Base-by-base conservation (phyloP, 345 rosid genomes). In the Eucalyptus albens region DNA sequence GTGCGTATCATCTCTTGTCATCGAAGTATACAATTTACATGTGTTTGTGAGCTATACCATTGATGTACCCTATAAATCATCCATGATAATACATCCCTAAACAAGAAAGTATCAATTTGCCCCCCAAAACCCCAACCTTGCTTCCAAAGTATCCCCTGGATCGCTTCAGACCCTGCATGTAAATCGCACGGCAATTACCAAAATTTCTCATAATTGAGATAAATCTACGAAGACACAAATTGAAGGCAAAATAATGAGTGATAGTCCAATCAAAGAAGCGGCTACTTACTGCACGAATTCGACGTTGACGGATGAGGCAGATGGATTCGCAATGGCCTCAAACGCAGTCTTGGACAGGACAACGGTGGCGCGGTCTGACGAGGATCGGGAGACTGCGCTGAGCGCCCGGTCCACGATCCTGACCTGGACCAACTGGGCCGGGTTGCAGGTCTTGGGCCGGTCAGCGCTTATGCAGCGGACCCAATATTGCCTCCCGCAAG, bases 391-490 rank as follows among this genome's bases (percentile, higher is more conserved):
- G 47, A 90, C 92, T 0, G 95, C 87, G 3, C 93, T 91, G 10
- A 37, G 89, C 0, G 96, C 95, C 1, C 92, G 90, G 88, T 96
- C 97, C 5, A 96, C 93, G 2, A 96, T 92, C 88, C 27, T 91
- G 2, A 96, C 83, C 82, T 89, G 92, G 88, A 96, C 91, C n/a
- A 88, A 91, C 60, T 67, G 56, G 7, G 24, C 90, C 1, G 92
- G 91, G 12, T 44, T 47, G 90, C 97, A 96, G 19, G 92, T 87
- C 21, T 91, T 26, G 0, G 87, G 91, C 6, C 49, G 89, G 9
- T 87, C 87, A 4, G 94, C 95, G 9, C 95, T 96, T 31, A 95
- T 92, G 92, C 97, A 96, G 26, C 95, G 89, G 26, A 96, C 94
- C 89, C 89, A 27, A 82, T 96, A 96, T 37, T 88, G 92, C 89